A percentile compares a stretch with the other conserved stretches of the same genome.
Conservation (phyloP, 2,329 filamentous ascomycete species). For the Clonostachys chloroleuca region DNA sequence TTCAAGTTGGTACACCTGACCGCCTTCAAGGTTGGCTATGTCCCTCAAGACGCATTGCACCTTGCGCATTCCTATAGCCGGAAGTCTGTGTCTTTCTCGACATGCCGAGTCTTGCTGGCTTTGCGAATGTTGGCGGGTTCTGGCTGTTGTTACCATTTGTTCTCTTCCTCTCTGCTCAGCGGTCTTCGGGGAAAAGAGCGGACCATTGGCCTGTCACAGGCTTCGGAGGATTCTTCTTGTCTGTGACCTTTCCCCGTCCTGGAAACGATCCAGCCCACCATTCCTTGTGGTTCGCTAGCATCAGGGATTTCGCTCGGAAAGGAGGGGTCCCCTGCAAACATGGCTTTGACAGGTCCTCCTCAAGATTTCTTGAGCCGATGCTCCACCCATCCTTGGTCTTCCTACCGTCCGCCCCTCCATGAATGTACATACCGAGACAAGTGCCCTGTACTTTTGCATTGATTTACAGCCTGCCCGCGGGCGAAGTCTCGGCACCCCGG, state of each 20-base stretch:
- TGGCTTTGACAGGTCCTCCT: not conserved
- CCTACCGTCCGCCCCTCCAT: constrained; percentile 2
- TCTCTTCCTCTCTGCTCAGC: constrained; percentile 12
- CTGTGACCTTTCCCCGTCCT: not conserved
- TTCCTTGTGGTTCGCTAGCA: constrained; percentile 1
- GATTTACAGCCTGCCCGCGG: constrained; percentile 5
- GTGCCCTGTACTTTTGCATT: constrained; percentile 1
- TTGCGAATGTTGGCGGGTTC: too few species aligned
- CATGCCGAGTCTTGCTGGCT: too few species aligned
- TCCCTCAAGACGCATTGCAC: too few species aligned
- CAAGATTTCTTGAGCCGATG: constrained; percentile 1
- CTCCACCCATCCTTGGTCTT: constrained; percentile 5
- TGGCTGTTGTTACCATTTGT: too few species aligned
- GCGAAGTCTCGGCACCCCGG: constrained; percentile 7
- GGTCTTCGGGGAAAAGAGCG: constrained; percentile 40
- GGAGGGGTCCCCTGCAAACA: constrained; percentile 4
- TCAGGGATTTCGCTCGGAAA: constrained; percentile 3
- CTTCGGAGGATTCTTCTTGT: constrained; percentile 38
- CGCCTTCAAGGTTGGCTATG: too few species aligned
- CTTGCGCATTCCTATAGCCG: too few species aligned
- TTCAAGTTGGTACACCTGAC: too few species aligned
- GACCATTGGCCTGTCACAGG: constrained; percentile 19
- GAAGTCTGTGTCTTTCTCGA: too few species aligned
- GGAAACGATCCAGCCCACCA: not conserved
- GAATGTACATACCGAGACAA: constrained; percentile 5